Percentiles rank a stretch among this genome's conserved stretches.
These are phyloP conservation scores for Naganishia cerealis DNA, from an alignment of 1,284 basidiomycete species.

Conservation along the genomic window DNA sequence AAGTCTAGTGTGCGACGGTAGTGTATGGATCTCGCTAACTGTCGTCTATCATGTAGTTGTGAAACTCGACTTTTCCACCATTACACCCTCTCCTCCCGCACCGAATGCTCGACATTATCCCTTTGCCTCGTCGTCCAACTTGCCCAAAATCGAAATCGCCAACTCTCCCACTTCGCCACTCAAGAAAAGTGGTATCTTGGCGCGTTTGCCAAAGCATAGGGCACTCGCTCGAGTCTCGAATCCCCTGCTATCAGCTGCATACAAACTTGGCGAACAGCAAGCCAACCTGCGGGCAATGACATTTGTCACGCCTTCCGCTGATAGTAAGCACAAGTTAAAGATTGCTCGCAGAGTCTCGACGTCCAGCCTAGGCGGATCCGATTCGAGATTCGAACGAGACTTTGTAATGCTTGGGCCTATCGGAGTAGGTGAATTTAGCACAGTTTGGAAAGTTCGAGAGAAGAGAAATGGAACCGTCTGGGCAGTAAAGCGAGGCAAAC, in stretches of 20 bases:
- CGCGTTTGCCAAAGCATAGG: slow-evolving; percentile 30
- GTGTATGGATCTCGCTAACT: background rate
- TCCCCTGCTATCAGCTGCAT: slow-evolving; percentile 49
- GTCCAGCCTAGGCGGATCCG: slow-evolving; percentile 24
- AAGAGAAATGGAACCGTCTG: slow-evolving; percentile 66
- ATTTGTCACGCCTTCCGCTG: background rate
- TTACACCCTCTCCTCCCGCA: slow-evolving; percentile 32
- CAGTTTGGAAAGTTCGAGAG: slow-evolving; percentile 82
- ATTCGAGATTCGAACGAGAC: slow-evolving; percentile 48
- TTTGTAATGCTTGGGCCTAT: slow-evolving; percentile 78
- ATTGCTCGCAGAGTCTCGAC: slow-evolving; percentile 22
- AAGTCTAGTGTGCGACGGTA: background rate
- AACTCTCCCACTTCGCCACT: slow-evolving; percentile 31
- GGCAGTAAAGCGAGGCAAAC: slow-evolving; percentile 91
- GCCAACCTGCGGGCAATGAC: slow-evolving; percentile 7
- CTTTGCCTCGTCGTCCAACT: slow-evolving; percentile 24
- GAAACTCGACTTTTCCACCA: slow-evolving; percentile 25
- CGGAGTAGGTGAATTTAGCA: slow-evolving; percentile 89
- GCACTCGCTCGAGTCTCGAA: slow-evolving; percentile 49
- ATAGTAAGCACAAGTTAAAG: slow-evolving; percentile 14
- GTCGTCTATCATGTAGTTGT: slow-evolving; percentile 5
- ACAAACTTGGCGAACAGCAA: slow-evolving; percentile 37
- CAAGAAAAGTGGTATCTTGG: slow-evolving; percentile 27
- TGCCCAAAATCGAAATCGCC: slow-evolving; percentile 10
- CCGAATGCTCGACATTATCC: slow-evolving; percentile 29